Conservation (phyloP, 2,329 filamentous ascomycete genomes). For the Fusarium sp. region DNA sequence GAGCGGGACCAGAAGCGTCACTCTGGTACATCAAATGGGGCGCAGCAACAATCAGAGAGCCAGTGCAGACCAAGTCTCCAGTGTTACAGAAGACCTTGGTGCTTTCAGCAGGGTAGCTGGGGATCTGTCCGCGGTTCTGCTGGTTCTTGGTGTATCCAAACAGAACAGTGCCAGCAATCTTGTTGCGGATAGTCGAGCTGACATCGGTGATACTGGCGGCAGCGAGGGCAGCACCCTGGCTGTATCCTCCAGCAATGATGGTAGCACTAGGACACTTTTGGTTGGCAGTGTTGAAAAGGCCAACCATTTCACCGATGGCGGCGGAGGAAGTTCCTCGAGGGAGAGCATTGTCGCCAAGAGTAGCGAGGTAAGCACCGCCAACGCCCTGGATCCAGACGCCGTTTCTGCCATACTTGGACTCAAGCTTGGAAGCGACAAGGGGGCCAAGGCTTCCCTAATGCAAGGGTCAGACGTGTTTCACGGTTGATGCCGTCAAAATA, state of each 20-base stretch:
- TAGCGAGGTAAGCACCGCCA: slow-evolving; percentile 53
- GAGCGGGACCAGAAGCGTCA: slow-evolving; percentile 12
- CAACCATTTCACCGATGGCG: slow-evolving; percentile 55
- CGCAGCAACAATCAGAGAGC: slow-evolving; percentile 46
- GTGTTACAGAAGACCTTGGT: slow-evolving; percentile 54
- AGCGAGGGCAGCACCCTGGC: slow-evolving; percentile 59
- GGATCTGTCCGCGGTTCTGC: slow-evolving; percentile 54
- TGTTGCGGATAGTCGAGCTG: slow-evolving; percentile 43
- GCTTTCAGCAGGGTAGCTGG: slow-evolving; percentile 50
- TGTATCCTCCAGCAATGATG: slow-evolving; percentile 56
- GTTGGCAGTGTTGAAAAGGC: slow-evolving; percentile 54
- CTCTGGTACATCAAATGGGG: slow-evolving; percentile 29
- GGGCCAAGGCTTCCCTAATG: slow-evolving; percentile 49
- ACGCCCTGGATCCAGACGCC: slow-evolving; percentile 59
- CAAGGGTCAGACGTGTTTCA: slow-evolving; percentile 5
- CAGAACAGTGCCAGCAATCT: slow-evolving; percentile 53
- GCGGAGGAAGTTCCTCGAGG: slow-evolving; percentile 51
- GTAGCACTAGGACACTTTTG: slow-evolving; percentile 57
- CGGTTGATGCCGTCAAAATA: background rate
- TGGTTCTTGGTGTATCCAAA: slow-evolving; percentile 58
- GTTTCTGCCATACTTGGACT: slow-evolving; percentile 39
- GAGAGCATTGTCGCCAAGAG: slow-evolving; percentile 51
- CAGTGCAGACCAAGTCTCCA: slow-evolving; percentile 52
- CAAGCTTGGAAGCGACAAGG: slow-evolving; percentile 45
- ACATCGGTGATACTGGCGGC: slow-evolving; percentile 53